Evolutionary conservation across 371 early-diverging fungal genomes (phyloP).

Genomic region (Mortierella polycephala): DNA sequence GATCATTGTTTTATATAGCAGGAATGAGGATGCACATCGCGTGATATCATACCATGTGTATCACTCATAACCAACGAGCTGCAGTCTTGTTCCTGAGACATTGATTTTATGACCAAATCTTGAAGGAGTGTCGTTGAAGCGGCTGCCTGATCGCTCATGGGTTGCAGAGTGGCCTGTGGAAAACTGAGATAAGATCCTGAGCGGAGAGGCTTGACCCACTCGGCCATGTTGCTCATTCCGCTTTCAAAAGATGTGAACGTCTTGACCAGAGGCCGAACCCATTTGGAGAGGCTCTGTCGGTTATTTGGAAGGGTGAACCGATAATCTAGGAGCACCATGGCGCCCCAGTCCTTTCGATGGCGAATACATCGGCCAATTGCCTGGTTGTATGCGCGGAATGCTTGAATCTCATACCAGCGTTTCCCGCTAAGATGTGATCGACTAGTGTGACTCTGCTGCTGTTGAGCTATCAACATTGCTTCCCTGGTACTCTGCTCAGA

Average conservation of each 20-base stretch:
- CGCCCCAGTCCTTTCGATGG: conserved; percentile 84
- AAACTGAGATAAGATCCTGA: not conserved
- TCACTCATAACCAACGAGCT: too few species aligned
- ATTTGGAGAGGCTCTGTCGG: conserved; percentile 71
- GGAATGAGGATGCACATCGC: too few species aligned
- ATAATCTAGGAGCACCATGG: conserved; percentile 73
- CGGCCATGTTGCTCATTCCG: conserved; percentile 55
- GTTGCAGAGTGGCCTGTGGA: too few species aligned
- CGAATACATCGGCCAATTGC: conserved; percentile 95
- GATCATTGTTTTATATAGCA: too few species aligned
- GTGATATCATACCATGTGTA: too few species aligned
- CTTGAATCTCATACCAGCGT: conserved; percentile 90
- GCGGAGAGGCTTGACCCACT: conserved; percentile 35
- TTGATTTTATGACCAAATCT: too few species aligned
- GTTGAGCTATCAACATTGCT: not conserved
- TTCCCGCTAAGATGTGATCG: conserved; percentile 58
- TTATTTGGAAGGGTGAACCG: conserved; percentile 59
- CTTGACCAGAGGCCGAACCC: conserved; percentile 66
- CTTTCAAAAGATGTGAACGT: conserved; percentile 43
- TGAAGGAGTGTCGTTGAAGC: not conserved
- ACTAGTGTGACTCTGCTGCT: not conserved
- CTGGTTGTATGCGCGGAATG: conserved; percentile 94
- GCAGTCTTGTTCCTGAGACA: too few species aligned
- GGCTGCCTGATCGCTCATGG: too few species aligned
- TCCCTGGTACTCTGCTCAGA: conserved; percentile 1